Evolutionary conservation across 164 flowering plant species (phyloP).

Genomic region (Vitis rupestris): DNA sequence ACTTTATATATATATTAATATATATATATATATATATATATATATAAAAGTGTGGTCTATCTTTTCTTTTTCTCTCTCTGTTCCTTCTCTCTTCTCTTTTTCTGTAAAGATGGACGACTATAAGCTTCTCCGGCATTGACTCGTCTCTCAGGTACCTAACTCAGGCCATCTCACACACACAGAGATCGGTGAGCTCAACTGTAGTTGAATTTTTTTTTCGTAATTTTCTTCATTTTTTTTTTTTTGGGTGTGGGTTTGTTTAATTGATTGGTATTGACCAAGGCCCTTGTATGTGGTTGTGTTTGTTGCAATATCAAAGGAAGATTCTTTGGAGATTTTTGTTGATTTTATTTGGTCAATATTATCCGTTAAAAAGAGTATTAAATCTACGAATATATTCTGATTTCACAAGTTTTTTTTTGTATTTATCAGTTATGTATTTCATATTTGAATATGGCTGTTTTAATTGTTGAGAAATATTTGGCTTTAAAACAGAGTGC

Average conservation of each 20-base stretch:
- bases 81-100: not conserved
- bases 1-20: not conserved
- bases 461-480: not conserved
- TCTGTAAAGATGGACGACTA: constrained; percentile 11
- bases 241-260: not conserved
- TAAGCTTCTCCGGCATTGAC: constrained; percentile 28
- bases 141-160: not conserved
- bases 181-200: constrained; percentile 22
- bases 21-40: no score
- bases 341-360: constrained; percentile 1
- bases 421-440: constrained; percentile 2
- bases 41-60: not conserved
- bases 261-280: constrained; percentile 3
- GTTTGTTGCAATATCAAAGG: constrained; percentile 4
- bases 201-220: not conserved
- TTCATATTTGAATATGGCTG: not conserved
- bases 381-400: constrained; percentile 10
- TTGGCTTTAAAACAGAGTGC: not conserved
- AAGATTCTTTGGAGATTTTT: constrained; percentile 17
- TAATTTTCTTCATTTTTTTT: not conserved
- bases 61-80: constrained; percentile 11
- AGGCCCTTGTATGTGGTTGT: not conserved
- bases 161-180: not conserved
- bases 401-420: constrained; percentile 1
- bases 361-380: constrained; percentile 4